Conservation (phyloP, 169 alveolate genomes). For the Plasmodium falciparum region DNA sequence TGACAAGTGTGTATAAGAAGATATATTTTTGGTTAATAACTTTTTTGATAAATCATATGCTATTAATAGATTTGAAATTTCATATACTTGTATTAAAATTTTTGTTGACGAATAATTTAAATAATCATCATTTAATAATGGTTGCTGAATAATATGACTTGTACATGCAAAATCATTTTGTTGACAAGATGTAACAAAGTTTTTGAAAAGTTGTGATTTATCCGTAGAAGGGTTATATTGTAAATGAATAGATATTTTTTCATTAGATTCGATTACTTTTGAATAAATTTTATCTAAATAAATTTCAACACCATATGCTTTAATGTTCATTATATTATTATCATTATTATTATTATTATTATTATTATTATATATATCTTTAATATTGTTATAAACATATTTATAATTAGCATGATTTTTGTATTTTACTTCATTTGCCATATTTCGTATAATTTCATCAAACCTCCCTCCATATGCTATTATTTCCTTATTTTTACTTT, state of each 20-base stretch:
- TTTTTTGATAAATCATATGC: slow-evolving; percentile 73
- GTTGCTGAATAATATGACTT: slow-evolving; percentile 14
- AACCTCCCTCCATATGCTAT: slow-evolving; percentile 71
- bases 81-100: slow-evolving; percentile 50
- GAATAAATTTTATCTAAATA: slow-evolving; percentile 48
- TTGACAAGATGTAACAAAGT: slow-evolving; percentile 20
- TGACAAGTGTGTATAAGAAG: slow-evolving; percentile 54
- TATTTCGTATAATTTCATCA: slow-evolving; percentile 29
- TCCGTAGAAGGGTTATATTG: slow-evolving; percentile 20
- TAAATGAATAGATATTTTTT: slow-evolving; percentile 35
- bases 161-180: slow-evolving; percentile 55
- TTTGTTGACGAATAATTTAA: slow-evolving; percentile 54
- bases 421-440: not conserved
- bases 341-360: not conserved
- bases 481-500: slow-evolving; percentile 62
- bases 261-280: slow-evolving; percentile 45
- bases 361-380: not conserved
- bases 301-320: slow-evolving; percentile 72
- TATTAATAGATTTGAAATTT: slow-evolving; percentile 27
- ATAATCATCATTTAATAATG: slow-evolving; percentile 9
- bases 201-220: slow-evolving; percentile 47
- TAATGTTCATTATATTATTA: slow-evolving; percentile 13
- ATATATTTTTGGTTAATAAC: slow-evolving; percentile 45
- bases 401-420: not conserved
- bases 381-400: not conserved